phyloP scores from a whole-genome alignment of 768 basidiomycete species.

The Leccinum uliginosum region DNA sequence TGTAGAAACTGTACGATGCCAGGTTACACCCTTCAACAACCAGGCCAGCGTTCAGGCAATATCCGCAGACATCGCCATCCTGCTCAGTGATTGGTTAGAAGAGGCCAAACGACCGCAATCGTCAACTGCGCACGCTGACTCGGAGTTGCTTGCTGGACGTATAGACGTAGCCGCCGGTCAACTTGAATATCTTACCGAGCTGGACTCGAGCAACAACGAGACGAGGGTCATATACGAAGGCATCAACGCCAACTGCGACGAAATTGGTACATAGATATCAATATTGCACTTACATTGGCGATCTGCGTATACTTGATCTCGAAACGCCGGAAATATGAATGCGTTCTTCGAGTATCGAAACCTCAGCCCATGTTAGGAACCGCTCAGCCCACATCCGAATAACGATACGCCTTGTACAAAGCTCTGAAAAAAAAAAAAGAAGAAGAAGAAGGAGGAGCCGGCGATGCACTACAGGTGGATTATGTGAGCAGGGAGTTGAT shows the following conservation, averaged over 20 bases:
- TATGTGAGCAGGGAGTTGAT: slow-evolving; percentile 14
- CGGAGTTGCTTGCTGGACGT: slow-evolving; percentile 75
- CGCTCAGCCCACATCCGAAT: slow-evolving; percentile 53
- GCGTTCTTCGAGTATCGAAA: slow-evolving; percentile 66
- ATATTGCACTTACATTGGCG: slow-evolving; percentile 1
- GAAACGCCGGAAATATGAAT: slow-evolving; percentile 6
- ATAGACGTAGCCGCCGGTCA: slow-evolving; percentile 71
- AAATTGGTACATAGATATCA: slow-evolving; percentile 52
- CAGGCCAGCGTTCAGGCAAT: slow-evolving; percentile 76
- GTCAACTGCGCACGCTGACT: slow-evolving; percentile 52
- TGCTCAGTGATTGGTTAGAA: slow-evolving; percentile 78
- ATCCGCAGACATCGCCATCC: slow-evolving; percentile 75
- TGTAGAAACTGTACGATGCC: slow-evolving; percentile 3
- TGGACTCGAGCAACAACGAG: slow-evolving; percentile 57
- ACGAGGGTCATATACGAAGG: slow-evolving; percentile 64
- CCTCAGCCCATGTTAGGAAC: slow-evolving; percentile 66
- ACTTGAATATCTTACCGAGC: slow-evolving; percentile 68
- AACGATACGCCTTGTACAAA: slow-evolving; percentile 61
- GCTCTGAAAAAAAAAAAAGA: slow-evolving; percentile 61
- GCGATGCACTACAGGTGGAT: slow-evolving; percentile 53
- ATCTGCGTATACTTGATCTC: slow-evolving; percentile 16
- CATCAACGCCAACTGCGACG: slow-evolving; percentile 65
- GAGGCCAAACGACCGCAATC: slow-evolving; percentile 73
- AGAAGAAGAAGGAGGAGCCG: slow-evolving; percentile 53
- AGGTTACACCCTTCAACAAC: slow-evolving; percentile 83